Base-by-base conservation (phyloP, 2,329 filamentous ascomycete genomes). In the Colletotrichum falcatum region DNA sequence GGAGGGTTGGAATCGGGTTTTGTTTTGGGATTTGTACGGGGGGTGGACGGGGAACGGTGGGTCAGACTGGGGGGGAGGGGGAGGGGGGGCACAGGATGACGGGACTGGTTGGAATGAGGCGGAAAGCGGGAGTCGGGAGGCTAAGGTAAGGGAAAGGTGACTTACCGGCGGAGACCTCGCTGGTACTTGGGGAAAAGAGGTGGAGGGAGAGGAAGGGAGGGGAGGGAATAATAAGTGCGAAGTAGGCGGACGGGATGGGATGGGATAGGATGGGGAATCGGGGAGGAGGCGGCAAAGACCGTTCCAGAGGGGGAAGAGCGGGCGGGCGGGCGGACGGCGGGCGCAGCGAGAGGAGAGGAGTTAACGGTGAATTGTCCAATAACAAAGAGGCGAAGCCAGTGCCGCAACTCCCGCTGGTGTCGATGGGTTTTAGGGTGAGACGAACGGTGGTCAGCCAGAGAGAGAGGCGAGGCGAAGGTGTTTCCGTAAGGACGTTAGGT, bases 401-500 rank as follows among this genome's bases (percentile, higher is more conserved):
- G 63, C 35, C 44, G 63, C 42, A n/a, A 51, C 49, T 58, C 49
- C 58, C 49, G 3, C 30, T 37, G n/a, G 39, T 35, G 39, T 35
- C 12, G 20, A 56, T 33, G 63, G 46, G 60, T 46, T 20, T 55
- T 5, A 8, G 53, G 37, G 30, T 35, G 53, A 55, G 53, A 55
- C 30, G 33, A 23, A 23, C 48, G 26, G 26, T 18, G 48, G 26
- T 28, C 48, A 28, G 30, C n/a, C 16, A 37, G 51, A 35, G 20
- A 55, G 20, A 23, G 20, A 12, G 30, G 18, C n/a, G 30, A 33
- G 30, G 5, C 30, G 11, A 44, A 62, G 49, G 65, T 59, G 56
- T 64, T 55, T 65, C n/a, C n/a, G 56, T 58, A 71, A 76, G 72
- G 48, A 46, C n/a, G 44, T 28, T n/a, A n/a, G n/a, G n/a, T n/a